A percentile compares a stretch with the other conserved stretches of the same genome.
Evolutionary conservation across 768 basidiomycete genomes (phyloP).

Genomic region (Termitomyces titanicus): DNA sequence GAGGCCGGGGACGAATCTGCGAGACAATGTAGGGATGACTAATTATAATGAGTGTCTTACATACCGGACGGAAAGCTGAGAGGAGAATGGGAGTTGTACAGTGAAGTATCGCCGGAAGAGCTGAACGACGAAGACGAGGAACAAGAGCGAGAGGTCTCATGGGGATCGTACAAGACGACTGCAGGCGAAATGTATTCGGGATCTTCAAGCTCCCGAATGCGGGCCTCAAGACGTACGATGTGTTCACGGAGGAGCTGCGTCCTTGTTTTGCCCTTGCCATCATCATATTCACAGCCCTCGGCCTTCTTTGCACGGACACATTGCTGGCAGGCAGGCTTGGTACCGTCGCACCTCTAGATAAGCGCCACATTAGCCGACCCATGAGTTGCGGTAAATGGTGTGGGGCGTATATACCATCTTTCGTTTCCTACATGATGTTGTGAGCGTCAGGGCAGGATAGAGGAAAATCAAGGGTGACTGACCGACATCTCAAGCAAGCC

Average conservation of each 20-base stretch:
- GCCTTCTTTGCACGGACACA: constrained; percentile 75
- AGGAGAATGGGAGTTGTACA: constrained; percentile 55
- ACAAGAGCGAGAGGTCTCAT: constrained; percentile 46
- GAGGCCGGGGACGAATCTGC: constrained; percentile 42
- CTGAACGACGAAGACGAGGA: constrained; percentile 53
- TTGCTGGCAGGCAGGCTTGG: constrained; percentile 75
- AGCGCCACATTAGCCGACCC: constrained; percentile 3
- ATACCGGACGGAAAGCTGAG: constrained; percentile 46
- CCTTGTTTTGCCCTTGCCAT: constrained; percentile 80
- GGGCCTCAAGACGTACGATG: constrained; percentile 66
- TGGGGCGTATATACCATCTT: constrained; percentile 49
- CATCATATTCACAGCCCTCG: constrained; percentile 76
- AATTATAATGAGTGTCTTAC: constrained; percentile 9
- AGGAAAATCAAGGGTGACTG: constrained; percentile 15
- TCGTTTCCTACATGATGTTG: constrained; percentile 46
- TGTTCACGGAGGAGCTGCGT: constrained; percentile 78
- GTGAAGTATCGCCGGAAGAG: constrained; percentile 48
- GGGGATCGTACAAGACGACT: constrained; percentile 71
- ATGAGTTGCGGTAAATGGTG: background rate
- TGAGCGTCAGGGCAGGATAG: constrained; percentile 13
- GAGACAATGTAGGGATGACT: constrained; percentile 1
- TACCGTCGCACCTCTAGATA: constrained; percentile 70
- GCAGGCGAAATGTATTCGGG: constrained; percentile 66
- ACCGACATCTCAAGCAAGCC: constrained; percentile 74
- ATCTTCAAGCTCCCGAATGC: constrained; percentile 73